Evolutionary conservation across 768 basidiomycete species (phyloP), one percentile per base, ranked within the genome.

Genomic region (Termitomyces sp.): DNA sequence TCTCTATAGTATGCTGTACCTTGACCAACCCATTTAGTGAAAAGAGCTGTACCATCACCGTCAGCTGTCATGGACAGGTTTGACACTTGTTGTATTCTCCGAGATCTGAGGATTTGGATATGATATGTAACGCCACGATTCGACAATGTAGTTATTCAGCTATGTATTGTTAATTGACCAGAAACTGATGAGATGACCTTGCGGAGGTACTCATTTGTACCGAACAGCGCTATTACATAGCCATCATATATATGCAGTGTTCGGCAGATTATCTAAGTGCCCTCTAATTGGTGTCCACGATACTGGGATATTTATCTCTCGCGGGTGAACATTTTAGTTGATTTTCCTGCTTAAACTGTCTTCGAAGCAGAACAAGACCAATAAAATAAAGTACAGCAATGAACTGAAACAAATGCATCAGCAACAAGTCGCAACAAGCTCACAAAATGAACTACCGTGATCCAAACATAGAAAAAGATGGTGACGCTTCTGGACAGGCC

Each of bases 291-390:
- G 29, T 38, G 46, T 50, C 52, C 53, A 12, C 44, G 46, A 29
- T 59, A 55, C 27, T 55, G 21, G 2, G 21, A 44, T 40, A 23
- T 9, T 51, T 29, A 31, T 66, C 62, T 19, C 60, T 49, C 4
- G 55, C 34, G 11, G 62, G 62, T 7, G 57, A n/a, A n/a, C 55
- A 47, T 44, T 59, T 60, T n/a, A 53, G 54, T 58, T 71, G 71
- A 54, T 71, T 73, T 58, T 83, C 83, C 65, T 82, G 81, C 45
- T 62, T 66, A 56, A 71, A 76, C 61, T 84, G 83, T 55, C 73
- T 77, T 2, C 71, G 78, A 35, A 83, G 68, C 56, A 82, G 69
- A 12, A 63, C 59, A 23, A 83, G 61, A 2, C 81, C 82, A 9
- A 61, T 65, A 27, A 65, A 57, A 63, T 83, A 83, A 4, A 73